These are phyloP conservation scores for Bisporella sp. DNA, from an alignment of 2,329 filamentous ascomycete genomes.

Conservation along the genomic window DNA sequence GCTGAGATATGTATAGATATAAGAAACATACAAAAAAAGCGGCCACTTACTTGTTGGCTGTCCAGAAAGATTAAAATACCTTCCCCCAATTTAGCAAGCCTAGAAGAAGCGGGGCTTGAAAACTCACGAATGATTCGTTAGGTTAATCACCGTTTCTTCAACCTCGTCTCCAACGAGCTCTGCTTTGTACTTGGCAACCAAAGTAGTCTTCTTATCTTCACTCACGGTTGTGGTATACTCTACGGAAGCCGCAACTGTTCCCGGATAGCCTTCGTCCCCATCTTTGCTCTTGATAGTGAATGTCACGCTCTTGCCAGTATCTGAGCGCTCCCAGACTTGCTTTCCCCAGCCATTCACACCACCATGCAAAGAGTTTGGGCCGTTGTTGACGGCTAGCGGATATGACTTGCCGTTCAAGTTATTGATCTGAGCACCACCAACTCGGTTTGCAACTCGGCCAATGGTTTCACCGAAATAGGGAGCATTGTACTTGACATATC, in stretches of 20 bases:
- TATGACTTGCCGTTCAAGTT: constrained; percentile 68
- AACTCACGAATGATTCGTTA: constrained; percentile 88
- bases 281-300: constrained; percentile 65
- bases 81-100: constrained; percentile 16
- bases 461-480: constrained; percentile 92
- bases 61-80: constrained; percentile 59
- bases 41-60: constrained; percentile 36
- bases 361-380: constrained; percentile 68
- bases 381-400: constrained; percentile 67
- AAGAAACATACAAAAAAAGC: no score
- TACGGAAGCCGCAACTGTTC: constrained; percentile 69
- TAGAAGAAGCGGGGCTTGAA: background rate
- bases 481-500: constrained; percentile 65
- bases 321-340: constrained; percentile 66
- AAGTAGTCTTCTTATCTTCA: constrained; percentile 46
- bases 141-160: constrained; percentile 84
- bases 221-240: constrained; percentile 73
- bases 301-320: constrained; percentile 59
- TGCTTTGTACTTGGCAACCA: constrained; percentile 84
- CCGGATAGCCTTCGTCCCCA: constrained; percentile 86
- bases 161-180: constrained; percentile 62
- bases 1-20: no score
- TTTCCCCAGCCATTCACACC: constrained; percentile 75
- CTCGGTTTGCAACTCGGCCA: constrained; percentile 76
- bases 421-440: constrained; percentile 63